Conservation (phyloP, 208 protist species). For the Leishmania gerbilli region DNA sequence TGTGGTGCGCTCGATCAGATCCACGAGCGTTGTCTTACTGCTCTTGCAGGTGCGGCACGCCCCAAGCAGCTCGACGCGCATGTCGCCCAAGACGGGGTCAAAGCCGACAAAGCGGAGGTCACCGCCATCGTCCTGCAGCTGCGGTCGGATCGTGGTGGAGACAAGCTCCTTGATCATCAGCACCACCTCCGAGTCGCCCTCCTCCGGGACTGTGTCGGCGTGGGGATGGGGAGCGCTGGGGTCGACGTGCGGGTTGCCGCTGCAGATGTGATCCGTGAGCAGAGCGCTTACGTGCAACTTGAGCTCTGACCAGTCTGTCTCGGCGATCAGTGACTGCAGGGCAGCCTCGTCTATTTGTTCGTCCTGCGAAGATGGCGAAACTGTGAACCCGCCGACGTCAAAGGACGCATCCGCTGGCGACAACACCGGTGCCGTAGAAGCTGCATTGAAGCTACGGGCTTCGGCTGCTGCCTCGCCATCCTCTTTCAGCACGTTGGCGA, state of each 20-base stretch:
- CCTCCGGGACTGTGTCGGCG: slow-evolving; percentile 81
- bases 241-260: slow-evolving; percentile 71
- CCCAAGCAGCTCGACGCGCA: slow-evolving; percentile 91
- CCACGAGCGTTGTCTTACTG: slow-evolving; percentile 81
- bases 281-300: slow-evolving; percentile 82
- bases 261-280: slow-evolving; percentile 85
- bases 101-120: slow-evolving; percentile 88
- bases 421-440: not conserved
- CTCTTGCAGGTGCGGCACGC: slow-evolving; percentile 89
- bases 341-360: slow-evolving; percentile 57
- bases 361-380: slow-evolving; percentile 35
- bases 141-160: slow-evolving; percentile 76
- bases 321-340: slow-evolving; percentile 58
- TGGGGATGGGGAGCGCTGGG: slow-evolving; percentile 79
- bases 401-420: slow-evolving; percentile 18
- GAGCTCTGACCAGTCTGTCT: slow-evolving; percentile 81
- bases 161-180: slow-evolving; percentile 93
- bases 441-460: not conserved
- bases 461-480: not conserved
- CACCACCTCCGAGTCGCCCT: slow-evolving; percentile 86
- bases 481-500: slow-evolving; percentile 29
- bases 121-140: slow-evolving; percentile 92
- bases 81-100: slow-evolving; percentile 45
- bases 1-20: slow-evolving; percentile 91
- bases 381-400: slow-evolving; percentile 42